A percentile compares a stretch with the other conserved stretches of the same genome.
Conservation (phyloP, 202 grass and related monocot species). For the Carex arenaria region DNA sequence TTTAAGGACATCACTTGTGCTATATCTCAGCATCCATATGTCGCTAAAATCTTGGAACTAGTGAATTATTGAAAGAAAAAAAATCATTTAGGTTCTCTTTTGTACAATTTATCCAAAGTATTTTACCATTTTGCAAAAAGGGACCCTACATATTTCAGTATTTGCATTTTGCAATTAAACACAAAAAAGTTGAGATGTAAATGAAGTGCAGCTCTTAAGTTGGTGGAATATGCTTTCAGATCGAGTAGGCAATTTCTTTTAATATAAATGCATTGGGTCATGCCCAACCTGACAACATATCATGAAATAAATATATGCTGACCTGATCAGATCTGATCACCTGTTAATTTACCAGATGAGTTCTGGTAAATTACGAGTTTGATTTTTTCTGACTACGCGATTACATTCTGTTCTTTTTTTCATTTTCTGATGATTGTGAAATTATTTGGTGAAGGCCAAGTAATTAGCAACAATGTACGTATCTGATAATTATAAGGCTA, state of each 20-base stretch:
- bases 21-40: conserved; percentile 58
- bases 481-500: not conserved
- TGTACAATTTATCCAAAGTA: not conserved
- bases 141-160: not conserved
- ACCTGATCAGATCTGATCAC: not conserved
- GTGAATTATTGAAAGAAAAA: not conserved
- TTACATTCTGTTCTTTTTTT: not conserved
- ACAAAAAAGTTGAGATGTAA: too few species aligned
- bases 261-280: not conserved
- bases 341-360: not conserved
- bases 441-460: not conserved
- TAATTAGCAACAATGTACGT: not conserved
- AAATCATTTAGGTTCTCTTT: not conserved
- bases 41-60: conserved; percentile 66
- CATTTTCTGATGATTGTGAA: not conserved
- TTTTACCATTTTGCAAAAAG: not conserved
- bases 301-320: not conserved
- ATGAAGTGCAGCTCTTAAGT: too few species aligned
- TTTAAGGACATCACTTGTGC: conserved; percentile 45
- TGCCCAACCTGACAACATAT: not conserved
- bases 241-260: not conserved
- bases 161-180: not conserved
- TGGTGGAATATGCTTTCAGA: not conserved
- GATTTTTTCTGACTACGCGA: too few species aligned
- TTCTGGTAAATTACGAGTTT: not conserved